Percentiles rank a stretch among this genome's conserved stretches.
Conservation (phyloP, 352 stramenopile species). For the Phytophthora pinifolia region DNA sequence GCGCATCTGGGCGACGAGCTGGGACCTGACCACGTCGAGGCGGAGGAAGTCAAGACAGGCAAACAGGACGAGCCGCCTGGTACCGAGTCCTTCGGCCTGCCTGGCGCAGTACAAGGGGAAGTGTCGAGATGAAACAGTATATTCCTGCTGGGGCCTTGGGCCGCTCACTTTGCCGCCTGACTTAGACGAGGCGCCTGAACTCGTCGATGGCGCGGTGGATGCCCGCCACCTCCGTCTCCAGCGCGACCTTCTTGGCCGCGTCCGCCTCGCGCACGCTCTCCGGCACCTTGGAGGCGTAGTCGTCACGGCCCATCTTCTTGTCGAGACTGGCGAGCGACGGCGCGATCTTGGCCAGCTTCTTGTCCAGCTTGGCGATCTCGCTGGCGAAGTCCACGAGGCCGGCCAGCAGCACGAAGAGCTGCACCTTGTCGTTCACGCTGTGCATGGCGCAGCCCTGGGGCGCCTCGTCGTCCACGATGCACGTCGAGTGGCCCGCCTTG, state of each 20-base stretch:
- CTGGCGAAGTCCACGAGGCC: constrained; percentile 88
- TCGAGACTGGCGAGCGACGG: constrained; percentile 67
- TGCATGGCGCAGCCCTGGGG: constrained; percentile 92
- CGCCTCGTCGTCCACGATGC: constrained; percentile 81
- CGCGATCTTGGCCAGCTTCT: constrained; percentile 84
- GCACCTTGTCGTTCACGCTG: constrained; percentile 93
- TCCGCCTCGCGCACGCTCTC: constrained; percentile 79
- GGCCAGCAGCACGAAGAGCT: constrained; percentile 86
- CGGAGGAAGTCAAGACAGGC: constrained; percentile 9
- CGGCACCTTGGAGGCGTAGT: constrained; percentile 82
- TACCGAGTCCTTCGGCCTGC: constrained; percentile 15
- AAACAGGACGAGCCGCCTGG: constrained; percentile 4
- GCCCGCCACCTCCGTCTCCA: constrained; percentile 80
- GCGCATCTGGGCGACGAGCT: constrained; percentile 38
- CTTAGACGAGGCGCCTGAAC: constrained; percentile 81
- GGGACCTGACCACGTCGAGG: constrained; percentile 15
- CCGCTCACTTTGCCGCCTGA: too few species aligned
- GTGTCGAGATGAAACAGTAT: constrained; percentile 26
- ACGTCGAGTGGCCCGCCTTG: constrained; percentile 90
- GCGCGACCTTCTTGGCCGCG: constrained; percentile 70
- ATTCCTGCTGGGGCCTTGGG: too few species aligned
- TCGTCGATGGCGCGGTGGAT: constrained; percentile 76
- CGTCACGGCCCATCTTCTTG: constrained; percentile 82
- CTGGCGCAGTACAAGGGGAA: constrained; percentile 26
- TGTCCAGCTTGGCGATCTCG: constrained; percentile 90